Evolutionary conservation across 2,329 filamentous ascomycete species (phyloP).

Genomic region (Dothistroma septosporum): DNA sequence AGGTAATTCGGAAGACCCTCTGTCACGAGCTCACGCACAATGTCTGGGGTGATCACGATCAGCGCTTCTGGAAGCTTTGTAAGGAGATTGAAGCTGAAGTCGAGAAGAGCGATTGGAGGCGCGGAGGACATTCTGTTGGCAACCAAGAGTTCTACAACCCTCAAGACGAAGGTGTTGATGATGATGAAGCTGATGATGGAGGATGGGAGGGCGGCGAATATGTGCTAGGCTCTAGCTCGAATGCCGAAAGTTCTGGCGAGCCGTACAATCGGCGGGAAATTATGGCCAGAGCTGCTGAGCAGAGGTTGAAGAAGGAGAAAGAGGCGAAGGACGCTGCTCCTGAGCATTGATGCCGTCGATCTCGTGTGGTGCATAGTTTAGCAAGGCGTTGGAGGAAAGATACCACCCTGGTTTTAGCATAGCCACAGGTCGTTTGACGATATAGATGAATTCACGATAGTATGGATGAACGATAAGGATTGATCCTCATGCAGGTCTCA

Average conservation of each 20-base stretch:
- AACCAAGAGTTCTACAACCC: slow-evolving; percentile 57
- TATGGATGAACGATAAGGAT: not conserved
- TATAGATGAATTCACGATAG: not conserved
- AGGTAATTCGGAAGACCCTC: slow-evolving; percentile 82
- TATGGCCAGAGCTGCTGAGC: slow-evolving; percentile 69
- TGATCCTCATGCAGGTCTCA: not conserved
- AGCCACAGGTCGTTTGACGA: not conserved
- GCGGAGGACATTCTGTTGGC: slow-evolving; percentile 61
- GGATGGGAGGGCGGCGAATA: slow-evolving; percentile 78
- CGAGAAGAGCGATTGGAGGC: slow-evolving; percentile 70
- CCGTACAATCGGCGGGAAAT: slow-evolving; percentile 68
- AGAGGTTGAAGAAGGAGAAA: slow-evolving; percentile 54
- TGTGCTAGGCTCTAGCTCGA: slow-evolving; percentile 44
- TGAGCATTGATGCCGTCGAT: not conserved
- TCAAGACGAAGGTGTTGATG: slow-evolving; percentile 34
- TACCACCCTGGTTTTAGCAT: not conserved
- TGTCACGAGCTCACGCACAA: slow-evolving; percentile 97
- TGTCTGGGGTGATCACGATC: slow-evolving; percentile 77
- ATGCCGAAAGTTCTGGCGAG: slow-evolving; percentile 28
- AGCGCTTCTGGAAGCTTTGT: slow-evolving; percentile 84
- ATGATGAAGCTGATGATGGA: slow-evolving; percentile 60
- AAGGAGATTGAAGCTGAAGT: slow-evolving; percentile 85
- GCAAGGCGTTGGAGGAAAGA: slow-evolving; percentile 1
- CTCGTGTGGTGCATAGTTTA: not conserved
- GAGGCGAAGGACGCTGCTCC: slow-evolving; percentile 35